These are phyloP conservation scores for Candida vartiovaarae DNA, from an alignment of 805 yeast species.

Conservation along the genomic window DNA sequence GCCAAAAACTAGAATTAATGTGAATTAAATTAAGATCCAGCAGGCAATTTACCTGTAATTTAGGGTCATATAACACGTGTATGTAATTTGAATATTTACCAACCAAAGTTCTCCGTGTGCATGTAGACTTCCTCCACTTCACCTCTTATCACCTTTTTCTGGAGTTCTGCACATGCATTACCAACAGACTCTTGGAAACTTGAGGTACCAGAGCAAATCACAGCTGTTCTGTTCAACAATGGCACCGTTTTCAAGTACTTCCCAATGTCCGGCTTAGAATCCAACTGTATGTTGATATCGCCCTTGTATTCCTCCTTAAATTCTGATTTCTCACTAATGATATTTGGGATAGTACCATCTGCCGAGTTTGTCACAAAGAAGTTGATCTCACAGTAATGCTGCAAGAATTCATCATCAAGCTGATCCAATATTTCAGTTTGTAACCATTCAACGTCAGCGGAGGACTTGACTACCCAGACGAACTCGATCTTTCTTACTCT, in stretches of 20 bases:
- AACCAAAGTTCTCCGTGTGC: constrained; percentile 47
- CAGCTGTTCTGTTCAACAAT: constrained; percentile 27
- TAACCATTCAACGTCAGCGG: constrained; percentile 34
- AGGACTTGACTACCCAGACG: constrained; percentile 36
- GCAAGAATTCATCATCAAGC: not conserved
- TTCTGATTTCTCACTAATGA: too few species aligned
- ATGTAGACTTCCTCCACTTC: constrained; percentile 38
- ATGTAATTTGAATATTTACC: constrained; percentile 14
- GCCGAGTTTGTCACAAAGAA: constrained; percentile 25
- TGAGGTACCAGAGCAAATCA: constrained; percentile 41
- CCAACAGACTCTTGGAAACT: constrained; percentile 33
- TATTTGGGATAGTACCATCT: not conserved
- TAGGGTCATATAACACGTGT: too few species aligned
- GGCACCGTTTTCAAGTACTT: constrained; percentile 1
- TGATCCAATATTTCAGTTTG: constrained; percentile 26
- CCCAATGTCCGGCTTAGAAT: constrained; percentile 13
- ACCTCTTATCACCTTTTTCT: constrained; percentile 25
- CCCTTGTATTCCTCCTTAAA: too few species aligned
- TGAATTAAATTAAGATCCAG: too few species aligned
- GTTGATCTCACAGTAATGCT: constrained; percentile 11
- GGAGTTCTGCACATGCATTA: constrained; percentile 34
- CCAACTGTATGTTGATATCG: constrained; percentile 5
- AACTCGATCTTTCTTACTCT: constrained; percentile 29
- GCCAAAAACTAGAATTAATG: too few species aligned
- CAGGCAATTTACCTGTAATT: too few species aligned